Conservation (phyloP, 306 rosid species). For the Rosa multiflora region DNA sequence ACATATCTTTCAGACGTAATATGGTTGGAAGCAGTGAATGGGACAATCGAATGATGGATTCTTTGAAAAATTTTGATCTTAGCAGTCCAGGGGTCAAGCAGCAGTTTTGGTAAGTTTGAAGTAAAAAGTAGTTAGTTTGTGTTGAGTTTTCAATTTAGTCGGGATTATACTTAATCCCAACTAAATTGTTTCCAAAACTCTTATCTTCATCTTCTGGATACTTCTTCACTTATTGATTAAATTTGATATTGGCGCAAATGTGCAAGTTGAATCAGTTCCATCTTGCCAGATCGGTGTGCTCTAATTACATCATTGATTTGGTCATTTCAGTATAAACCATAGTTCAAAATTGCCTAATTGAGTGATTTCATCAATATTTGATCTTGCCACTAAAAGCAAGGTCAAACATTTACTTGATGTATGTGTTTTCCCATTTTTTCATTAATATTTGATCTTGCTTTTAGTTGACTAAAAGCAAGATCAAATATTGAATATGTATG, state of each 20-base stretch:
- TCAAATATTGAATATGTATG: too few species aligned
- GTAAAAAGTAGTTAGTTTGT: background rate
- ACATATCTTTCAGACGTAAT: conserved; percentile 53
- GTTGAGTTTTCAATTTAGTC: background rate
- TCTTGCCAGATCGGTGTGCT: background rate
- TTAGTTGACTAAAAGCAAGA: too few species aligned
- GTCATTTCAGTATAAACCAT: background rate
- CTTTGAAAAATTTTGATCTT: conserved; percentile 91
- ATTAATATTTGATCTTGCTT: too few species aligned
- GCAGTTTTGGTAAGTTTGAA: conserved; percentile 76
- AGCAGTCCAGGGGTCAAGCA: conserved; percentile 94
- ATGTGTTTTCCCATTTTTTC: too few species aligned
- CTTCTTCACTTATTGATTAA: background rate
- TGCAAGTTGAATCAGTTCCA: background rate
- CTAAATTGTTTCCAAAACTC: background rate
- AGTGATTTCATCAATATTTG: background rate
- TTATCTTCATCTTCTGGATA: background rate
- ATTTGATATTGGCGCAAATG: background rate
- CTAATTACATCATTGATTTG: background rate
- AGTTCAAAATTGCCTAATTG: background rate
- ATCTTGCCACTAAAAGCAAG: too few species aligned
- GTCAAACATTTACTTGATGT: too few species aligned
- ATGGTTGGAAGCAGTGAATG: conserved; percentile 83
- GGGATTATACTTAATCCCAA: background rate
- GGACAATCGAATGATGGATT: conserved; percentile 86